Conservation (phyloP, 2,329 filamentous ascomycete species). For the Clonostachys solani region DNA sequence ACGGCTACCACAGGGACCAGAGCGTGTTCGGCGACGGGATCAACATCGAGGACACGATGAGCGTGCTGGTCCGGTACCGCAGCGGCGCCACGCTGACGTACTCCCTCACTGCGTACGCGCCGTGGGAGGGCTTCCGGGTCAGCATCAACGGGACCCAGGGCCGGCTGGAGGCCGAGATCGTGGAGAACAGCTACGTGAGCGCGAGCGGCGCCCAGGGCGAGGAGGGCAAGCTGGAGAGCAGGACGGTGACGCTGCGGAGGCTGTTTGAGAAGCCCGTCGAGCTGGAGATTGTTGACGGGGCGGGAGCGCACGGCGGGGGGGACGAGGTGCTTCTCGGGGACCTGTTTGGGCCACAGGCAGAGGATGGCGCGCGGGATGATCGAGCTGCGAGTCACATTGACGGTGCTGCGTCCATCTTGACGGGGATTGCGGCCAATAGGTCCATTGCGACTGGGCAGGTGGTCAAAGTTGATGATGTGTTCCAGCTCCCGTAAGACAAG, state of each 20-base stretch:
- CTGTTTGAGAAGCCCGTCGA: slow-evolving; percentile 53
- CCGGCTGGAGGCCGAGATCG: slow-evolving; percentile 55
- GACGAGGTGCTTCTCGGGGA: slow-evolving; percentile 53
- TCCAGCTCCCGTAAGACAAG: slow-evolving; percentile 11
- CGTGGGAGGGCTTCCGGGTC: slow-evolving; percentile 57
- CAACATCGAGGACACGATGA: slow-evolving; percentile 62
- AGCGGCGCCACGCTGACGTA: slow-evolving; percentile 56
- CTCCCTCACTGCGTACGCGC: slow-evolving; percentile 55
- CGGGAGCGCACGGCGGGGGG: slow-evolving; percentile 56
- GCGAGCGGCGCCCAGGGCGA: slow-evolving; percentile 52
- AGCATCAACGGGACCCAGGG: slow-evolving; percentile 56
- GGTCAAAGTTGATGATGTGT: slow-evolving; percentile 49
- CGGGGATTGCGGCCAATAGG: slow-evolving; percentile 54
- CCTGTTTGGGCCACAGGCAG: slow-evolving; percentile 40
- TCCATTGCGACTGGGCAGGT: slow-evolving; percentile 54
- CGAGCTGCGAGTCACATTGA: slow-evolving; percentile 55
- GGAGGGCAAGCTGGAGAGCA: slow-evolving; percentile 47
- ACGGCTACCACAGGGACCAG: slow-evolving; percentile 57
- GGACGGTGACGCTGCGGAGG: slow-evolving; percentile 43
- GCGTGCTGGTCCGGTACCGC: slow-evolving; percentile 50
- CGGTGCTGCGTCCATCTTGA: slow-evolving; percentile 54
- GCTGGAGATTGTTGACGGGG: slow-evolving; percentile 44
- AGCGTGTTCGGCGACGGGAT: slow-evolving; percentile 61
- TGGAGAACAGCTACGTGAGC: slow-evolving; percentile 59
- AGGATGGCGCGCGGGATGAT: slow-evolving; percentile 34